Evolutionary conservation across 202 grass and related monocot species (phyloP).

Genomic region (Elaeis oleifera): DNA sequence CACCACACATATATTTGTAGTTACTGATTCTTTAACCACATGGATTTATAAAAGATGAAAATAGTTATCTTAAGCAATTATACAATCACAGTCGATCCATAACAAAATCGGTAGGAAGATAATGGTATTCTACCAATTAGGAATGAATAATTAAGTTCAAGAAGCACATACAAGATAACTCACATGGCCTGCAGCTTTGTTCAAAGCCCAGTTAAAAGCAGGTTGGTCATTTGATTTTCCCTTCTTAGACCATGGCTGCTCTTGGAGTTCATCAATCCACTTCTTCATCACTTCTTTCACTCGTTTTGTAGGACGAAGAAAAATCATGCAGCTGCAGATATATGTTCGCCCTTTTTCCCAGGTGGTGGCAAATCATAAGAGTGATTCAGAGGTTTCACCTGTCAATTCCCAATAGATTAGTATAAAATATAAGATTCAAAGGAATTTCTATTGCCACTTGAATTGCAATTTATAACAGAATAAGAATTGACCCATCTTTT

Average conservation of each 20-base stretch:
- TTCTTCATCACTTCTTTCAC: slow-evolving; percentile 66
- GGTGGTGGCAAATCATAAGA: slow-evolving; percentile 73
- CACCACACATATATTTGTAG: no score
- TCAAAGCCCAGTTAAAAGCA: slow-evolving; percentile 95
- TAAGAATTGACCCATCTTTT: no score
- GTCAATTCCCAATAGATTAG: not conserved
- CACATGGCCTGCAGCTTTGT: slow-evolving; percentile 77
- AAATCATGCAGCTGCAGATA: slow-evolving; percentile 99
- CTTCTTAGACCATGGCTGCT: slow-evolving; percentile 82
- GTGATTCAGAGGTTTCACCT: slow-evolving; percentile 84
- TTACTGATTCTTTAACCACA: no score
- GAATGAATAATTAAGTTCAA: no score
- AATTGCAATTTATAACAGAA: no score
- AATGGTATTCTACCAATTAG: no score
- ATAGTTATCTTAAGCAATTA: no score
- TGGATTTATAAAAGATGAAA: no score
- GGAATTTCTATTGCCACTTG: no score
- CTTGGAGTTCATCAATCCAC: slow-evolving; percentile 82
- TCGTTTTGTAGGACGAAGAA: slow-evolving; percentile 64
- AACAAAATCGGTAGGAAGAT: no score
- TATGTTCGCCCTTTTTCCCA: slow-evolving; percentile 86
- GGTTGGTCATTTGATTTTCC: slow-evolving; percentile 83
- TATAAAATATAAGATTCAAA: no score
- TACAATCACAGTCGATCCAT: no score
- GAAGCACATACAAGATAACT: slow-evolving; percentile 16